Base-by-base conservation (phyloP, 805 yeast genomes). In the Ogataea thermomethanolica region DNA sequence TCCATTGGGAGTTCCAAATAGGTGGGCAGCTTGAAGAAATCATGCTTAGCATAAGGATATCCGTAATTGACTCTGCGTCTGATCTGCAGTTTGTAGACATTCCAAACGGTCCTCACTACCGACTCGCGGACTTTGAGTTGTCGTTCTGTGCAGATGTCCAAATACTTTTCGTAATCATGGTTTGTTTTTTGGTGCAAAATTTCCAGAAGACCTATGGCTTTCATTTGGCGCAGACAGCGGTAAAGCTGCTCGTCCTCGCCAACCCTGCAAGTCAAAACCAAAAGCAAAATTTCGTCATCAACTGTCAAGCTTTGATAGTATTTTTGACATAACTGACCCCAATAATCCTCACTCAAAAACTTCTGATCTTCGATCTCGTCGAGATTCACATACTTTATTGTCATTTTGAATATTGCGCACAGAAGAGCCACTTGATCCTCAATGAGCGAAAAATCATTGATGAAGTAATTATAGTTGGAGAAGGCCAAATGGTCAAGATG, bases 401-500 rank as follows among this genome's bases (percentile, higher is more conserved):
- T 48, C 17, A 59, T 50, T 7, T 65, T 53, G 45, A 67, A 67
- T 60, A 70, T 66, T 4, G 66, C 56, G 46, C 54, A 39, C 8
- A 58, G 22, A 8, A 55, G n/a, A 4, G 50, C 48, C 3, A 46
- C 48, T 5, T 57, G 56, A 31, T 62, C 64, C 23, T 59, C 58
- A 20, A 58, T 55, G 5, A 67, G 41, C 2, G 58, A 48, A 5
- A 67, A 39, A n/a, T 54, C 54, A 14, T 47, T 50, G 3, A 69
- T 33, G 25, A 71, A 54, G 6, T 54, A 36, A 8, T 50, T 47
- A 38, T 64, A 65, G 25, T 65, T 54, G 1, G 73, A 71, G 5
- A 71, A 45, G 7, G 65, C 52, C 13, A 65, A 59, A 32, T 64
- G 55, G 6, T 66, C 56, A 7, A 67, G 61, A 37, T 69, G 66